Conservation (phyloP, 805 yeast species). For the Pichia pseudocactophila region DNA sequence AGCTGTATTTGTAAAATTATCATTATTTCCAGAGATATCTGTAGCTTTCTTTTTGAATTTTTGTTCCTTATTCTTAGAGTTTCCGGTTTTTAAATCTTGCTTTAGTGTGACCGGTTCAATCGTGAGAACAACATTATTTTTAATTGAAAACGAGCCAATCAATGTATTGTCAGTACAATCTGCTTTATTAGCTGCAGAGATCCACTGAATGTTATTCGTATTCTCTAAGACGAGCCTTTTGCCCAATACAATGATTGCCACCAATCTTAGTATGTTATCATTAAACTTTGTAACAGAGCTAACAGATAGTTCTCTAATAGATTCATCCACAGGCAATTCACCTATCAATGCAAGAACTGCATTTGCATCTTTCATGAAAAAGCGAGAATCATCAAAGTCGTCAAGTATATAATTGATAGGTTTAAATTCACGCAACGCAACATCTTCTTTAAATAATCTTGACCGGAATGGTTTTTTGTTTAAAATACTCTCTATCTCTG, state of each 20-base stretch:
- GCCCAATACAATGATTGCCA: constrained; percentile 28
- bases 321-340: constrained; percentile 15
- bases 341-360: constrained; percentile 28
- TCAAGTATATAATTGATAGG: constrained; percentile 45
- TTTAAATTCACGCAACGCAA: constrained; percentile 48
- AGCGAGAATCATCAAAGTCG: constrained; percentile 51
- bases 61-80: background rate
- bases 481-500: constrained; percentile 6
- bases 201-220: constrained; percentile 20
- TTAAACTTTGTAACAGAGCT: constrained; percentile 22
- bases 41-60: background rate
- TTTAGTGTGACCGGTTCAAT: constrained; percentile 1
- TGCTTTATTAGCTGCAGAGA: background rate
- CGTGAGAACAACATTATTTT: constrained; percentile 1
- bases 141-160: constrained; percentile 1
- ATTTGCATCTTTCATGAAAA: constrained; percentile 29
- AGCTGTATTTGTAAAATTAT: background rate
- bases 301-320: constrained; percentile 12
- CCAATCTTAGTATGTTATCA: constrained; percentile 28
- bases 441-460: constrained; percentile 58
- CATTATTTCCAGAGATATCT: background rate
- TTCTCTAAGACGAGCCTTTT: constrained; percentile 23
- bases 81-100: too few species aligned
- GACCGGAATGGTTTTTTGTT: constrained; percentile 35
- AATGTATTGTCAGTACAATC: background rate